Base-by-base conservation (phyloP, 441 rosid genomes). In the Bocquillonia castaneifolia region DNA sequence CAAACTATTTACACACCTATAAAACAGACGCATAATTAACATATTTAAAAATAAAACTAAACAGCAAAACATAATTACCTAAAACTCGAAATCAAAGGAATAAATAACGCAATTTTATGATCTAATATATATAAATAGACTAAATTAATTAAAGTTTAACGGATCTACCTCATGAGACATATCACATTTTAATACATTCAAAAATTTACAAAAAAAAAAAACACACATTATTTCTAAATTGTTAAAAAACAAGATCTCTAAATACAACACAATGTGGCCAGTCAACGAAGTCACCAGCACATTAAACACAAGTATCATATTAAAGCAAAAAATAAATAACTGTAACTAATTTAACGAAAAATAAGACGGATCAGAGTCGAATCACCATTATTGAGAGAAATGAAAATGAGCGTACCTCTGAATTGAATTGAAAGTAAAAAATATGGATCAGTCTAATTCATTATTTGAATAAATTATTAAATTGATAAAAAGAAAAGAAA, bases 1-100 rank as follows among this genome's bases (percentile, higher is more conserved):
- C 78, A 72, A 70, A 68, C 63, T 47, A 66, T 66, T 66, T 22
- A 65, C 75, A 74, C 36, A 68, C 85, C 89, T 76, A 66, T 42
- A 37, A 32, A 20, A 51, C 10, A 39, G 45, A 55, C 56, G 55
- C 31, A 31, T 15, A 47, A 44, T 58, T 26, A 71, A 61, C 12
- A 32, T 18, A 54, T 51, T 36, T 63, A 40, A 62, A 59, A 36
- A 3, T 36, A 36, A 36, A 36, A 36, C 40, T 36, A 15, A 57
- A 48, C 50, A 26, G 17, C 15, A 15, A 10, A 59, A 42, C 10
- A 9, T 17, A 61, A 36, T 15, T 42, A 36, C 64, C 10, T n/a
- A 15, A 59, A 12, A 59, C 29, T 39, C n/a, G 47, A 39, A 51
- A 22, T 32, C 39, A 32, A 57, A 8, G 39, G 18, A 17, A 44